Base-by-base conservation (phyloP, 371 early-diverging fungal genomes). In the Apophysomyces sp. region DNA sequence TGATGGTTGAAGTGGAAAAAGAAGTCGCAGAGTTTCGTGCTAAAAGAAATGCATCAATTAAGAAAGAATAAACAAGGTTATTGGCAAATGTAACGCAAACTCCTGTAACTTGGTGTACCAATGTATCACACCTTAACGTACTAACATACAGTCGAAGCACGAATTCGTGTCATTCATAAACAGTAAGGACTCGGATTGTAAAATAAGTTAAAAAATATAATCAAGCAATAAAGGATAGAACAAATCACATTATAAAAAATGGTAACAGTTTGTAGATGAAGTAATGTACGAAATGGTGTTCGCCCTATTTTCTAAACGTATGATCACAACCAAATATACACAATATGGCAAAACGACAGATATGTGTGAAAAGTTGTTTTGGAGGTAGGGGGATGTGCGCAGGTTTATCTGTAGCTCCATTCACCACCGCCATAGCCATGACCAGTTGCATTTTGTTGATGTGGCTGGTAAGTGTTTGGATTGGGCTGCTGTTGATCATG, bases 11-110 rank as follows among this genome's bases (percentile, higher is more conserved):
- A 56, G 84, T 93, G 26, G 78, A 83, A 37, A 76, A 76, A 39
- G 87, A 87, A 44, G 72, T 95, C 55, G 78, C 82, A n/a, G 87
- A 74, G 36, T 90, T 85, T 75, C 81, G 77, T 27, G 85, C 80
- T 0, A 37, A 55, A 28, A 32, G 21, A 58, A 27, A 24, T 27
- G 28, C 24, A 6, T 11, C 28, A 16, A 27, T 21, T 12, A 54
- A 28, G 18, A 54, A 54, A 30, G 36, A 24, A 40, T 11, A 28
- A 39, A 54, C 11, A 37, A 11, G 37, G 39, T 27, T 26, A 61
- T n/a, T n/a, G n/a, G n/a, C n/a, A n/a, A n/a, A n/a, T n/a, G n/a
- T n/a, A n/a, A n/a, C n/a, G n/a, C n/a, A n/a, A n/a, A n/a, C n/a
- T n/a, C n/a, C n/a, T n/a, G n/a, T n/a, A n/a, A n/a, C n/a, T n/a